Base-by-base conservation (phyloP, 768 basidiomycete genomes). In the Lactarius sp. region DNA sequence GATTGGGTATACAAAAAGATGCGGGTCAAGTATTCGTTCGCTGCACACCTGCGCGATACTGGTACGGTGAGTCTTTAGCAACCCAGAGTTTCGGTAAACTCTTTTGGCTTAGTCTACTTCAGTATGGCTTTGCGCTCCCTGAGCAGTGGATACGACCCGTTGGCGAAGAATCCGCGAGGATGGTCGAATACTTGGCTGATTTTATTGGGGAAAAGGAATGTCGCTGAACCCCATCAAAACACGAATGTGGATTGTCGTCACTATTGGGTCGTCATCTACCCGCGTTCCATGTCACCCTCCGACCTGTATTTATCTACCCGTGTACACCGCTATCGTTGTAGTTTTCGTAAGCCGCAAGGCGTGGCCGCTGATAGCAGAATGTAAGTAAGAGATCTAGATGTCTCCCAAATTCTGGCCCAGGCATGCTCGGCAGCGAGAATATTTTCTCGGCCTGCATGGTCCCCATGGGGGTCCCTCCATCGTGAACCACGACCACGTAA, bases 121-220 rank as follows among this genome's bases (percentile, higher is more conserved):
- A 89, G 88, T 90, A 88, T 69, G 90, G 90, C 4, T 93, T 91
- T 75, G 75, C 87, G 7, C 76, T 93, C 2, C 92, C 92, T 0
- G 75, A 84, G 0, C 75, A 76, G 54, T 85, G 83, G 82, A 92
- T 94, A 66, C 77, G 87, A 7, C 88, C 91, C 0, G 85, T 89
- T 2, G 91, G 89, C 1, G 87, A 90, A 73, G 92, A 94, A 75
- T 85, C 85, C 4, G 77, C 78, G 18, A 79, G 76, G 31, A 83
- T 92, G 75, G 68, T 93, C 34, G 75, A 80, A 27, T 90, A 86
- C 68, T 75, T 94, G 6, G 83, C 85, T 1, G 76, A 80, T 50
- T 94, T 92, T 71, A 85, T 92, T 56, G 69, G 71, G 31, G 75
- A 75, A 10, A 75, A 72, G 66, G 76, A 78, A 5, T 56, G 59